These are phyloP conservation scores for Chamaenerion angustifolium DNA, from an alignment of 345 rosid genomes.

Conservation along the genomic window DNA sequence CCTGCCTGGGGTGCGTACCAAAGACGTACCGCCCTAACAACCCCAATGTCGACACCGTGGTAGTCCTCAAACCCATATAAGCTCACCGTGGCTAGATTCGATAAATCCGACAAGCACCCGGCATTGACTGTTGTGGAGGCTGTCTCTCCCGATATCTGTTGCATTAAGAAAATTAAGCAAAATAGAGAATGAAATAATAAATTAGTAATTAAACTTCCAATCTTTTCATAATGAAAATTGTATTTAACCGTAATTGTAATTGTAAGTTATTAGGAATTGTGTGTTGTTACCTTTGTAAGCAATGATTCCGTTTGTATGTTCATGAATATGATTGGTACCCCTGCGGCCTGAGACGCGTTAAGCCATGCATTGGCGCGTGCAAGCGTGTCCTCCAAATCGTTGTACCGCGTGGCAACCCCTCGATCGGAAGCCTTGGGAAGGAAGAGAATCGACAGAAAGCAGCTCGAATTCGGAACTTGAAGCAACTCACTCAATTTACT, in stretches of 20 bases:
- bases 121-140: conserved; percentile 80
- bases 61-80: conserved; percentile 95
- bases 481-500: conserved; percentile 53
- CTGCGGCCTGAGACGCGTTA: conserved; percentile 60
- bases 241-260: too few species aligned
- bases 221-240: too few species aligned
- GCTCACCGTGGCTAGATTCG: conserved; percentile 62
- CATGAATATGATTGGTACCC: conserved; percentile 74
- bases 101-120: conserved; percentile 66
- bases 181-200: neutral
- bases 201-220: neutral
- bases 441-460: conserved; percentile 71
- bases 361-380: conserved; percentile 92
- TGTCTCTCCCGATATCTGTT: conserved; percentile 88
- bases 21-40: conserved; percentile 83
- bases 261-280: too few species aligned
- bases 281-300: conserved; percentile 99
- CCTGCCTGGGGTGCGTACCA: conserved; percentile 77
- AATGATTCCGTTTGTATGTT: conserved; percentile 88
- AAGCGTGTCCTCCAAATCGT: conserved; percentile 91
- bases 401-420: conserved; percentile 57
- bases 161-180: neutral
- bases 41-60: conserved; percentile 94
- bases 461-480: conserved; percentile 61
- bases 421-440: conserved; percentile 80